phyloP scores from a whole-genome alignment of 176 grass and related monocot genomes.

The Tillandsia fasciculata region DNA sequence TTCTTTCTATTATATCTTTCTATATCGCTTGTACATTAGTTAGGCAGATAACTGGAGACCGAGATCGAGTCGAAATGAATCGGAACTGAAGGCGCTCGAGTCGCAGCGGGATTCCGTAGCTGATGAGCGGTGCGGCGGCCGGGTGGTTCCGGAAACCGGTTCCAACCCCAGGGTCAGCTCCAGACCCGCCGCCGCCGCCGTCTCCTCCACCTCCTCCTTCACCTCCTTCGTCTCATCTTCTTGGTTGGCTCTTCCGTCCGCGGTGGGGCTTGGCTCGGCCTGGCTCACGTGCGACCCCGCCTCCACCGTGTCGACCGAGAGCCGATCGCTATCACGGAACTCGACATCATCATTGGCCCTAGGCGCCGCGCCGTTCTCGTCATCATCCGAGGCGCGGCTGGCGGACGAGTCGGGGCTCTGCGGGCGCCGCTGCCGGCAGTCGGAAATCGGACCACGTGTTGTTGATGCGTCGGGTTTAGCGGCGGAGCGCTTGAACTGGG shows the following conservation, averaged over 20 bases:
- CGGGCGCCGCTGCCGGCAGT: not conserved
- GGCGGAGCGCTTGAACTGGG: conserved; percentile 36
- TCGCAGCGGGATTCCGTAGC: not conserved
- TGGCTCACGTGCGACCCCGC: conserved; percentile 23
- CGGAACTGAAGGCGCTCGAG: not conserved
- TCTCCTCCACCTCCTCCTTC: no score
- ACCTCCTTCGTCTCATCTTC: not conserved
- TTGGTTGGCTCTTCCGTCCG: not conserved
- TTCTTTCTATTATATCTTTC: no score
- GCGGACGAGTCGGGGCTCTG: conserved; percentile 27
- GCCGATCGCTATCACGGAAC: not conserved
- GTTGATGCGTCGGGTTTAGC: not conserved
- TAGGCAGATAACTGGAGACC: not conserved
- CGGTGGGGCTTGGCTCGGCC: conserved; percentile 1
- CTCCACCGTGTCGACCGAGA: conserved; percentile 34
- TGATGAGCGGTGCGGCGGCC: not conserved
- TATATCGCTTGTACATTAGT: not conserved
- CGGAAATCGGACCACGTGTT: not conserved
- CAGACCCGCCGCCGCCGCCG: not conserved
- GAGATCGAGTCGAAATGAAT: not conserved
- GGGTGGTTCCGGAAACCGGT: not conserved
- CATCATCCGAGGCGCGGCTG: conserved; percentile 23
- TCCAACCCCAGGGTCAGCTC: conserved; percentile 14
- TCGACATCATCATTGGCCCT: not conserved
- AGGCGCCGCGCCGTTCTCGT: not conserved